phyloP scores from a whole-genome alignment of 352 stramenopile species.

The Phytophthora crassamura region DNA sequence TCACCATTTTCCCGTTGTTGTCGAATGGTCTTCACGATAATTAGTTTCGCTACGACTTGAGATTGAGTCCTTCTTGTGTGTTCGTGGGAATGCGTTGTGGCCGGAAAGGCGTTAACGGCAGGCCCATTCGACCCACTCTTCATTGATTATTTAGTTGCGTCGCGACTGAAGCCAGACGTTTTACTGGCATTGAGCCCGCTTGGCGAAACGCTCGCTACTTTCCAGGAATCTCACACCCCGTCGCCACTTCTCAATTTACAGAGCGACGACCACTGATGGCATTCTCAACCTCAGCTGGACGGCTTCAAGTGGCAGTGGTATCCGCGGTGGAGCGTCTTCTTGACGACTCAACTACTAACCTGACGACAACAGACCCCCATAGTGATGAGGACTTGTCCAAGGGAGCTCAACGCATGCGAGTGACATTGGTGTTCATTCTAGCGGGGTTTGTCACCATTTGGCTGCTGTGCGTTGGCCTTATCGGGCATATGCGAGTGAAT shows the following conservation, averaged over 20 bases:
- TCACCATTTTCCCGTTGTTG: no score
- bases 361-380: neutral
- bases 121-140: conserved; percentile 2
- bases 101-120: no score
- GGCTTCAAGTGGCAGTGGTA: neutral
- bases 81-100: no score
- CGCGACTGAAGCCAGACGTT: neutral
- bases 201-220: conserved; percentile 23
- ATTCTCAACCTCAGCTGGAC: conserved; percentile 5
- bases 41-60: no score
- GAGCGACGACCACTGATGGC: neutral
- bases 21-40: no score
- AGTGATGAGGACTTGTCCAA: conserved; percentile 1
- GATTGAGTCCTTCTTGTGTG: no score
- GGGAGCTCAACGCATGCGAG: conserved; percentile 23
- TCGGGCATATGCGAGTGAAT: conserved; percentile 45
- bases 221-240: conserved; percentile 7
- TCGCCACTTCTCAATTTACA: conserved; percentile 27
- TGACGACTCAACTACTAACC: conserved; percentile 8
- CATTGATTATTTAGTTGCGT: neutral
- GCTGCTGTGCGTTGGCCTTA: conserved; percentile 39
- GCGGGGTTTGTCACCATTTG: conserved; percentile 46
- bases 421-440: conserved; percentile 37
- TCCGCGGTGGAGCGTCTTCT: conserved; percentile 23
- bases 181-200: neutral